Conservation (phyloP, 2,329 filamentous ascomycete genomes). For the Keithomyces neogunnii region DNA sequence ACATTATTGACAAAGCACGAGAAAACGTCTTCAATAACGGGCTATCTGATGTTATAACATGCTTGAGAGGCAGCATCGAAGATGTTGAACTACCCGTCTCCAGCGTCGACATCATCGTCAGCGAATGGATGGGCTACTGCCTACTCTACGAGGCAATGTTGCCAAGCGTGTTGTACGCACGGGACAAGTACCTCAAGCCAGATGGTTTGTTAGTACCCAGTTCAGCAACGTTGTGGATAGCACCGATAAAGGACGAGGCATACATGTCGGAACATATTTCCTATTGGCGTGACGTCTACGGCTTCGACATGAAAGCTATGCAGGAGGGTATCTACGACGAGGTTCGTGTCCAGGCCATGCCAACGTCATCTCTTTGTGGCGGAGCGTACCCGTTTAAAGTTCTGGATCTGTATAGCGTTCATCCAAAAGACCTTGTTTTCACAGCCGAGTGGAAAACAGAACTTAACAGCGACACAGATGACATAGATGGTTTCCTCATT, state of each 20-base stretch:
- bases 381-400: constrained; percentile 59
- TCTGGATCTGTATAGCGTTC: constrained; percentile 68
- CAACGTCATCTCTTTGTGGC: constrained; percentile 50
- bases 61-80: constrained; percentile 78
- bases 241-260: constrained; percentile 69
- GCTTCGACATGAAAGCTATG: constrained; percentile 92
- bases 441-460: constrained; percentile 56
- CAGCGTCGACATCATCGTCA: constrained; percentile 88
- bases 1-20: constrained; percentile 78
- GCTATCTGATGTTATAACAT: constrained; percentile 65
- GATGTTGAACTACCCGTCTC: constrained; percentile 71
- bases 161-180: constrained; percentile 79
- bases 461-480: constrained; percentile 53
- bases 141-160: constrained; percentile 95
- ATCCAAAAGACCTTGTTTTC: constrained; percentile 67
- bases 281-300: constrained; percentile 91
- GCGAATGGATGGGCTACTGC: constrained; percentile 97
- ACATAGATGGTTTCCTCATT: constrained; percentile 77
- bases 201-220: constrained; percentile 81
- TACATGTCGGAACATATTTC: constrained; percentile 69
- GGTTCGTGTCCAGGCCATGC: constrained; percentile 67
- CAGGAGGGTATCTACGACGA: constrained; percentile 74
- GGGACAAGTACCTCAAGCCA: constrained; percentile 75
- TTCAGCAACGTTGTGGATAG: constrained; percentile 74
- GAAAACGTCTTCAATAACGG: constrained; percentile 80